Evolutionary conservation across 2,329 filamentous ascomycete genomes (phyloP).

Genomic region (Fonsecaea erecta): DNA sequence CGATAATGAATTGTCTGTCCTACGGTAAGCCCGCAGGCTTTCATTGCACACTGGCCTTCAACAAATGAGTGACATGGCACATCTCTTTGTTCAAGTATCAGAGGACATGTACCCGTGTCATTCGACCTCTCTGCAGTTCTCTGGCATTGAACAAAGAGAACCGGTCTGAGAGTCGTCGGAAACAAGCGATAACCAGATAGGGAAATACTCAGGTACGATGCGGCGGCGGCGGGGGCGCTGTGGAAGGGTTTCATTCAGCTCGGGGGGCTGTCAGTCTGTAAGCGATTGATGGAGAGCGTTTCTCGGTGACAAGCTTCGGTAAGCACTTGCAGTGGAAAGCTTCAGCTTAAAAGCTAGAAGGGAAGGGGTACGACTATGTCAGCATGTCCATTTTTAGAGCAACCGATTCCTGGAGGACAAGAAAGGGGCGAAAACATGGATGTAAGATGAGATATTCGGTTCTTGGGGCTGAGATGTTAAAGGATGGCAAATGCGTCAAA

Average conservation of each 20-base stretch:
- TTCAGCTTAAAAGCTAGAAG: constrained; percentile 17
- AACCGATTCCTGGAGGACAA: not conserved
- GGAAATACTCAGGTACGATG: constrained; percentile 8
- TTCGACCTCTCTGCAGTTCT: not conserved
- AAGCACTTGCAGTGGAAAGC: constrained; percentile 23
- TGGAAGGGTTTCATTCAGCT: constrained; percentile 9
- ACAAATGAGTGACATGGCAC: not conserved
- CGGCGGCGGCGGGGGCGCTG: not conserved
- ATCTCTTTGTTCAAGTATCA: not conserved
- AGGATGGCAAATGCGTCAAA: constrained; percentile 4
- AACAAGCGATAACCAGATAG: not conserved
- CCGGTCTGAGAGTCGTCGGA: not conserved
- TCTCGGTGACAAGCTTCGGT: constrained; percentile 26
- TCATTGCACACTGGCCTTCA: not conserved
- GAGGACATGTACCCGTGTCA: not conserved
- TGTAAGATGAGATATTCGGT: not conserved
- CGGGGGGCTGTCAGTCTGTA: not conserved
- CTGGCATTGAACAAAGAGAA: not conserved
- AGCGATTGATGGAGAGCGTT: constrained; percentile 8
- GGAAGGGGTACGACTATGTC: constrained; percentile 12
- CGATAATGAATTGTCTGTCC: not conserved
- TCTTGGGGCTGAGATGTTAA: not conserved
- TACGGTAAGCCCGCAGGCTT: not conserved
- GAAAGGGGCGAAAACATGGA: not conserved
- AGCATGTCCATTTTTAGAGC: constrained; percentile 27